phyloP scores from a whole-genome alignment of 495 filamentous ascomycete genomes.

The Talaromyces wortmannii region DNA sequence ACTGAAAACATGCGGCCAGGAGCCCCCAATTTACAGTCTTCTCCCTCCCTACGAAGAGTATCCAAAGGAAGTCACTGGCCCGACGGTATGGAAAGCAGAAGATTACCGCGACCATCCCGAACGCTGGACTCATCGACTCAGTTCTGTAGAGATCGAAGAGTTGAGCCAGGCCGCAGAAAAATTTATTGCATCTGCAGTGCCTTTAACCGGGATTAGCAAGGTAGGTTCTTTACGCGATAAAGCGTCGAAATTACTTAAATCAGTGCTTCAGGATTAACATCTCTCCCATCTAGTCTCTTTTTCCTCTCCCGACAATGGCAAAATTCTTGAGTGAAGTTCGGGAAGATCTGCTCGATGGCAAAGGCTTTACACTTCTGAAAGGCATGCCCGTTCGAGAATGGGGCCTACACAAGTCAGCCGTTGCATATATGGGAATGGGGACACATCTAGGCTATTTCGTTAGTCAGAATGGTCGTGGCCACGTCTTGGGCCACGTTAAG shows the following conservation, averaged over 20 bases:
- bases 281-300: slow-evolving; percentile 33
- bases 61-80: slow-evolving; percentile 65
- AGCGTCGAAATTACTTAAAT: background rate
- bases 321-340: slow-evolving; percentile 49
- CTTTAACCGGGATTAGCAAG: slow-evolving; percentile 71
- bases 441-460: slow-evolving; percentile 80
- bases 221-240: slow-evolving; percentile 11
- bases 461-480: slow-evolving; percentile 79
- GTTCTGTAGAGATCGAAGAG: slow-evolving; percentile 58
- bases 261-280: background rate
- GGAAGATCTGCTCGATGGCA: slow-evolving; percentile 70
- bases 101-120: slow-evolving; percentile 65
- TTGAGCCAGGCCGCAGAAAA: slow-evolving; percentile 59
- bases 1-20: slow-evolving; percentile 71
- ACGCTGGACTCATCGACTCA: slow-evolving; percentile 71
- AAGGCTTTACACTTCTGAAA: slow-evolving; percentile 87
- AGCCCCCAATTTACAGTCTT: slow-evolving; percentile 60
- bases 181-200: slow-evolving; percentile 54
- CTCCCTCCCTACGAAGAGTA: slow-evolving; percentile 66
- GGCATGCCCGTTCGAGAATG: slow-evolving; percentile 69
- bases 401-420: slow-evolving; percentile 73
- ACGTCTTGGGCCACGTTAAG: slow-evolving; percentile 87
- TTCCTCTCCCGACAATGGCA: slow-evolving; percentile 52
- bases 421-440: slow-evolving; percentile 88
- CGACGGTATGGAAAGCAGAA: slow-evolving; percentile 71